Evolutionary conservation across 768 basidiomycete genomes (phyloP), one percentile per base, ranked within the genome.

Genomic region (Amanita rimosa): DNA sequence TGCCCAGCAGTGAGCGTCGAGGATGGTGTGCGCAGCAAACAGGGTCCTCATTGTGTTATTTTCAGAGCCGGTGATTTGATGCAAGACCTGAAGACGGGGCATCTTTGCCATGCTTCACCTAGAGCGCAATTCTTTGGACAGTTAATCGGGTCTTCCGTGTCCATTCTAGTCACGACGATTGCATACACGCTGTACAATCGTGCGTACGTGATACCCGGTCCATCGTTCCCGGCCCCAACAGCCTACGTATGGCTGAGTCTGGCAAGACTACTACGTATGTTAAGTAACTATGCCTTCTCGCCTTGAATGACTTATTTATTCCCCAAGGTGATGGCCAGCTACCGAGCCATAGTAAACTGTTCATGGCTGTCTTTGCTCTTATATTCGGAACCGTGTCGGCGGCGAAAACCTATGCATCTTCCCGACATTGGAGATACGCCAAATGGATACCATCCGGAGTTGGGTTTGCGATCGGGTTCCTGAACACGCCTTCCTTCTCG

Each of bases 81-180:
- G 95, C 95, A 98, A 68, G 95, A 98, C 64, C 70, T 98, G 51
- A 98, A 98, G 68, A 96, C 95, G 2, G 95, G 95, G 0, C 90
- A 96, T 63, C 69, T 98, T n/a, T 77, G 90, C 48, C 77, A 75
- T 54, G 93, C 93, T 7, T 94, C 92, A 19, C 95, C 95, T 41
- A 74, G 90, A 57, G 90, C 91, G 2, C 95, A 95, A 60, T 96
- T 97, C 62, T 94, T 83, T 57, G 90, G 91, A 7, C 91, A 98
- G 63, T 70, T 98, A 43, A 83, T 97, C 48, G 95, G 95, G 29
- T 91, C 88, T 7, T 75, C 82, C 1, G 73, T 95, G 4, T 91
- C 88, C 6, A 92, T 98, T 27, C 54, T 96, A 42, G 85, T 97
- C 17, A 92, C 93, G 0, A 78, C 89, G 0, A 87, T 85, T 1